These are phyloP conservation scores for Thelonectria rubi DNA, from an alignment of 2,329 filamentous ascomycete species.

Conservation along the genomic window DNA sequence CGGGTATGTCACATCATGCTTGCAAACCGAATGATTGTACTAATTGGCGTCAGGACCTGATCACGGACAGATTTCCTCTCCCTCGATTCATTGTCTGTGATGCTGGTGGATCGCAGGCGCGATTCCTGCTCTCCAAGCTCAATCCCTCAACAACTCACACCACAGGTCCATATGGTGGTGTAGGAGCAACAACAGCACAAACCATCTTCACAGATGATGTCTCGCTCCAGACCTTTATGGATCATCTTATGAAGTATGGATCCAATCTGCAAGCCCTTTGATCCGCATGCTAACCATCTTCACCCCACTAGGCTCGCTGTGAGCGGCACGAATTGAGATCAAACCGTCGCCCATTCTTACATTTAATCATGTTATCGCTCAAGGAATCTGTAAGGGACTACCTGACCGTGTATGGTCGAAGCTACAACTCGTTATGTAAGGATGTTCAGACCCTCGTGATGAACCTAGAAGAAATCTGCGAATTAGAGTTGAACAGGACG, in stretches of 20 bases:
- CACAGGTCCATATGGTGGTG: constrained; percentile 88
- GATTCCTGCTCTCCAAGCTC: constrained; percentile 95
- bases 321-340: constrained; percentile 66
- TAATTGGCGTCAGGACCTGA: constrained; percentile 75
- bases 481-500: not conserved
- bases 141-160: constrained; percentile 98
- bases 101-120: constrained; percentile 95
- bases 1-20: constrained; percentile 67
- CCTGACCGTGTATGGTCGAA: not conserved
- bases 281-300: constrained; percentile 30
- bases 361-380: not conserved
- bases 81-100: constrained; percentile 99
- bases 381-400: not conserved
- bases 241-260: constrained; percentile 96
- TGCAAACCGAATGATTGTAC: not conserved
- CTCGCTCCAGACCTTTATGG: constrained; percentile 98
- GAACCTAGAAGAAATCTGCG: not conserved
- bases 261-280: not conserved
- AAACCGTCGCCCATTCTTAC: not conserved
- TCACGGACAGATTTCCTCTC: constrained; percentile 96
- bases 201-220: constrained; percentile 99
- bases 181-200: constrained; percentile 85
- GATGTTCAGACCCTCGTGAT: not conserved
- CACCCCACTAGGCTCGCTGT: constrained; percentile 61
- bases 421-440: not conserved